Evolutionary conservation across 306 rosid species (phyloP).

Genomic region (Heteromeles arbutifolia): DNA sequence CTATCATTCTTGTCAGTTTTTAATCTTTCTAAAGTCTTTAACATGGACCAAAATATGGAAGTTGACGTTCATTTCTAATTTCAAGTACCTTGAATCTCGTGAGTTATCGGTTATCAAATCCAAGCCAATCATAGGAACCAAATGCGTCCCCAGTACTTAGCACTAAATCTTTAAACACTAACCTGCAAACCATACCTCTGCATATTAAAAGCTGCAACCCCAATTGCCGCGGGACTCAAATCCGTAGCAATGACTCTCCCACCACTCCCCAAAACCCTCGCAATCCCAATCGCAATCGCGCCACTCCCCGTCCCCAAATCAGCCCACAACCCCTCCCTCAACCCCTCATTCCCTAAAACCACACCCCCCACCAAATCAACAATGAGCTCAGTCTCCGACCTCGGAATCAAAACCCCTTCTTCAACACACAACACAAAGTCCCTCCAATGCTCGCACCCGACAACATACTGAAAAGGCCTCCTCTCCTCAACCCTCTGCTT

Average conservation of each 20-base stretch:
- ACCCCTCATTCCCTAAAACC: constrained; percentile 39
- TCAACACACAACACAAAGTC: constrained; percentile 74
- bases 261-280: no score
- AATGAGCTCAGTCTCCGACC: constrained; percentile 74
- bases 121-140: no score
- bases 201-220: constrained; percentile 65
- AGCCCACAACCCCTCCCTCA: constrained; percentile 71
- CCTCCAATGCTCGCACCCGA: constrained; percentile 95
- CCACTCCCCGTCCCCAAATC: constrained; percentile 99
- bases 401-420: constrained; percentile 86
- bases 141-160: no score
- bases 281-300: no score
- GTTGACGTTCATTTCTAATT: no score
- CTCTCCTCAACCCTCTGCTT: constrained; percentile 65
- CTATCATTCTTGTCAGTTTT: no score
- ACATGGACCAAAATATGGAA: no score
- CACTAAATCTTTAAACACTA: constrained; percentile 26
- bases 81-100: no score
- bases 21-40: no score
- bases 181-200: constrained; percentile 85
- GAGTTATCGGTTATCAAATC: no score
- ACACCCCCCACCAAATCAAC: constrained; percentile 57
- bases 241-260: no score
- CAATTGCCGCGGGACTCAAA: no score
- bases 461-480: constrained; percentile 84